Conservation (phyloP, 768 basidiomycete species). For the Macrolepiota fuliginosa region DNA sequence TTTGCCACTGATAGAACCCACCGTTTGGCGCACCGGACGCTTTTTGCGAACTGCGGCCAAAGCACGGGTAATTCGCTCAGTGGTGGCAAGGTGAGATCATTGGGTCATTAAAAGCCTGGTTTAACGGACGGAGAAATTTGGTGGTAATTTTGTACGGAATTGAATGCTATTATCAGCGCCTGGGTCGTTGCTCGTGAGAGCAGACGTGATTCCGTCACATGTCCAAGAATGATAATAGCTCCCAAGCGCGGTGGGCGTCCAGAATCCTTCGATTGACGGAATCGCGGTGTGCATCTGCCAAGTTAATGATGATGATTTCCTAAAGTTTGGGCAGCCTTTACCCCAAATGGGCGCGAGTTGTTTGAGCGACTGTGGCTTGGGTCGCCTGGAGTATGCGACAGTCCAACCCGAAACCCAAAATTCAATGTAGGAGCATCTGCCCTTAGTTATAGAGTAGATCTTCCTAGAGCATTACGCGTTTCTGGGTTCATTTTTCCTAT, state of each 20-base stretch:
- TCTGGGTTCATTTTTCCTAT: not conserved
- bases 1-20: not conserved
- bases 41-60: not conserved
- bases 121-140: not conserved
- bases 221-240: no score
- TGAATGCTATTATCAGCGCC: not conserved
- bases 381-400: not conserved
- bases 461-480: not conserved
- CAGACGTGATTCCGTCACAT: not conserved
- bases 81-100: not conserved
- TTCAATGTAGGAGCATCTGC: no score
- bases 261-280: no score
- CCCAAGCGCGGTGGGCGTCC: no score
- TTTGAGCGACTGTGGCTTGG: no score
- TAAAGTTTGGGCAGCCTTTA: no score
- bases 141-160: not conserved
- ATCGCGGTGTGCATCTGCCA: no score
- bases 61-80: not conserved
- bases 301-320: no score
- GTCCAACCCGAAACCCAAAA: no score
- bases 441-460: not conserved
- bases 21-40: not conserved
- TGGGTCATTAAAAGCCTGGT: not conserved
- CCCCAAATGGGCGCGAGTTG: no score
- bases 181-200: not conserved